Evolutionary conservation across 768 basidiomycete genomes (phyloP), one percentile per base, ranked within the genome.

Genomic region (Inosperma sp.): DNA sequence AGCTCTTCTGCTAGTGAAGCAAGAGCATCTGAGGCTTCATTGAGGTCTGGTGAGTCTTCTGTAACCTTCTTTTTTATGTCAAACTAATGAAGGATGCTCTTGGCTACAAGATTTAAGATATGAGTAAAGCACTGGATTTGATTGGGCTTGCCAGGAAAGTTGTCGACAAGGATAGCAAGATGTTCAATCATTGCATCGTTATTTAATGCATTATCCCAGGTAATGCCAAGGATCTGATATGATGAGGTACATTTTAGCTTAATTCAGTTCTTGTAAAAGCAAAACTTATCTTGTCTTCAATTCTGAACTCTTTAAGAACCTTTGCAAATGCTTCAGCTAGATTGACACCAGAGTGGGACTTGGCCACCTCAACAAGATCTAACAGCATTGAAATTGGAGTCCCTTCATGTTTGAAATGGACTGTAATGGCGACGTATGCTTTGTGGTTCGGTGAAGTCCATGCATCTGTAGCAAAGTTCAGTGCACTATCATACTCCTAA

Each of bases 311-410:
- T 37, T 65, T 25, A 5, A 72, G 59, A 4, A 71, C 55, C 6
- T 57, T 30, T 0, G 52, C 53, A 39, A 72, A 68, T 12, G 60
- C 69, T 2, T 21, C 39, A 0, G 68, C 68, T 7, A 72, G 59
- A n/a, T 63, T 64, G 5, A 54, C 25, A 7, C 71, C 63, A 1
- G 58, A 54, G 41, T 74, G 70, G 0, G 68, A 69, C 52, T 56
- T 35, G 1, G 56, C 39, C 9, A 72, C 65, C 53, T 74, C 71
- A 23, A 69, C 54, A 7, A 74, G 36, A 51, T 75, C 71, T 0
- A 76, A 55, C 0, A 68, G 40, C 9, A 72, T 49, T 0, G 40
- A 16, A 0, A 70, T 13, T 0, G 59, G 62, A 7, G 43, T 27
- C 0, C 70, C 68, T 66, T 44, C 0, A 62, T 41, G 39, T 25